These are phyloP conservation scores for Curvularia hawaiiensis DNA, from an alignment of 2,329 filamentous ascomycete species.

Conservation along the genomic window DNA sequence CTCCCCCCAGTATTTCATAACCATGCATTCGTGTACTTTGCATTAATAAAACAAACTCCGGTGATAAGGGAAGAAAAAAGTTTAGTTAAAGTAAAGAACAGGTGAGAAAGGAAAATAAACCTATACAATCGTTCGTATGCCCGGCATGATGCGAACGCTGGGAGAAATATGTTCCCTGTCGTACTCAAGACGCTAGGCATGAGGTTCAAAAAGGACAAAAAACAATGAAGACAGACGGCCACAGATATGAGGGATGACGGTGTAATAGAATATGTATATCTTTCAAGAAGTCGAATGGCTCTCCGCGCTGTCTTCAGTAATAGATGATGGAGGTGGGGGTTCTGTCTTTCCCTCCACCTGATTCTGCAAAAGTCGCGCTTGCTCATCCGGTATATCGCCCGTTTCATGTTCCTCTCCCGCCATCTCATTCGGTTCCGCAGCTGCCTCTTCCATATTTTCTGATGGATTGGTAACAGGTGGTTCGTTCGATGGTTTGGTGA, in stretches of 20 bases:
- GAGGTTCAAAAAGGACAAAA: background rate
- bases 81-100: too few species aligned
- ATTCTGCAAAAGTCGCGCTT: slow-evolving; percentile 25
- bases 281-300: slow-evolving; percentile 10
- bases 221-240: background rate
- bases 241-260: background rate
- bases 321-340: background rate
- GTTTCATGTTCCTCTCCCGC: slow-evolving; percentile 22
- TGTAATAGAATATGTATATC: background rate
- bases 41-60: too few species aligned
- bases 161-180: too few species aligned
- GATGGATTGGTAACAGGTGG: slow-evolving; percentile 28
- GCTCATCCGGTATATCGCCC: slow-evolving; percentile 31
- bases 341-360: slow-evolving; percentile 17
- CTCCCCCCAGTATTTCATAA: too few species aligned
- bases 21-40: too few species aligned
- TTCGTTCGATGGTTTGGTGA: slow-evolving; percentile 43
- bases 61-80: too few species aligned
- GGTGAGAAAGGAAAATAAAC: too few species aligned
- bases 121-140: too few species aligned
- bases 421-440: slow-evolving; percentile 16
- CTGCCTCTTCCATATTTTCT: slow-evolving; percentile 23
- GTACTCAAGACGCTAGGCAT: background rate
- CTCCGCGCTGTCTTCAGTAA: slow-evolving; percentile 2
- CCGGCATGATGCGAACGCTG: too few species aligned